Base-by-base conservation (phyloP, 306 rosid species). In the Alnus glutinosa region DNA sequence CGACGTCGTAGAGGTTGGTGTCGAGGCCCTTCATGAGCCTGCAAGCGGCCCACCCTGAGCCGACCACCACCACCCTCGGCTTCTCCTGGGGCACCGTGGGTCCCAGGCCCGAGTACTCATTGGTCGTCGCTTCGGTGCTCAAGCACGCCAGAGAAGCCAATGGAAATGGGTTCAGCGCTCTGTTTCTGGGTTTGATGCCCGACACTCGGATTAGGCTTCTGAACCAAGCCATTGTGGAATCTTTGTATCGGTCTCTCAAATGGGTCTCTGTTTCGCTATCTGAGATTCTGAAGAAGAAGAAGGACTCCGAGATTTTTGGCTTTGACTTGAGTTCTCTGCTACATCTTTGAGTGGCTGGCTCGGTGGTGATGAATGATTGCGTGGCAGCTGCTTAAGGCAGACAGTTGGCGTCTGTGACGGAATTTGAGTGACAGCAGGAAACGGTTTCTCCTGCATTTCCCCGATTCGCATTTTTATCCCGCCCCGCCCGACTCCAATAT, bases 21-120 rank as follows among this genome's bases (percentile, higher is more conserved):
- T 95, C 96, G 74, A 95, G 55, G 0, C 88, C 97, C 63, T 95
- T 95, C 98, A 95, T 88, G 36, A 93, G 79, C 67, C 99, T 78
- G 77, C 97, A 90, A 9, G 98, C 99, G 0, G 98, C 99, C 99
- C 98, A 95, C 4, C 99, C 99, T 1, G 99, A 16, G 0, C 99
- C 98, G 75, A 95, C 64, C 4, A 95, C 97, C 77, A 95, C 96
- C 72, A 95, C 99, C 32, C 98, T 68, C 23, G 99, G 96, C 90
- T 95, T 95, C 89, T 93, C 94, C 44, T 84, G 87, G 13, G 89
- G 30, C 78, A 72, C 75, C 13, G 99, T 90, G 5, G 96, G 92
- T 0, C 32, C 78, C 47, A 95, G 80, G 0, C 85, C 88, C 42
- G 94, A 81, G 36, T 79, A 63, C 36, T 5, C 86, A 6, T 77